phyloP scores from a whole-genome alignment of 805 yeast species.

The Isabelozyma rhagii region DNA sequence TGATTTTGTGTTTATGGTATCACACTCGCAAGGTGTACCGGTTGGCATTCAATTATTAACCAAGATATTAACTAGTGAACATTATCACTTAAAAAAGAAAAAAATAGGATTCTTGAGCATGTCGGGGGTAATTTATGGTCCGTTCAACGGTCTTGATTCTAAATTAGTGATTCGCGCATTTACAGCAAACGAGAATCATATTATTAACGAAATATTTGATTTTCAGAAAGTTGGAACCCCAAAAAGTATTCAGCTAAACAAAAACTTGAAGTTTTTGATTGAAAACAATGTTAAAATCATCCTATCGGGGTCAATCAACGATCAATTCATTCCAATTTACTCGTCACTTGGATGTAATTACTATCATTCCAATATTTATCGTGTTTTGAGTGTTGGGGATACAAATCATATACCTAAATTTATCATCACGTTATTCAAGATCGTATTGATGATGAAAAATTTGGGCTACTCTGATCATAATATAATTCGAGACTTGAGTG shows the following conservation, averaged over 20 bases:
- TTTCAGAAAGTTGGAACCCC: slow-evolving; percentile 19
- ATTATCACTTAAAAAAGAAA: slow-evolving; percentile 5
- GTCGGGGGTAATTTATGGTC: slow-evolving; percentile 34
- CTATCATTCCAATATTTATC: slow-evolving; percentile 36
- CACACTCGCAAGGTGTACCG: slow-evolving; percentile 33
- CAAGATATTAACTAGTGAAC: slow-evolving; percentile 10
- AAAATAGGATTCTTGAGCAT: slow-evolving; percentile 33
- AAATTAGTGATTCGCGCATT: slow-evolving; percentile 38
- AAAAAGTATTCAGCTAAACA: slow-evolving; percentile 13
- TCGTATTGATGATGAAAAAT: slow-evolving; percentile 29
- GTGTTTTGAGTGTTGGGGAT: slow-evolving; percentile 21
- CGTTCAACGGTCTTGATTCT: slow-evolving; percentile 27
- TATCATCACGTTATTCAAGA: slow-evolving; percentile 21
- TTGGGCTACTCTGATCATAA: slow-evolving; percentile 33
- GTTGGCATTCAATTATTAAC: slow-evolving; percentile 28
- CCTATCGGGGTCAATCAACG: slow-evolving; percentile 29
- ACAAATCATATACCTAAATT: slow-evolving; percentile 22
- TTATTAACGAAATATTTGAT: slow-evolving; percentile 34
- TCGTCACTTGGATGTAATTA: slow-evolving; percentile 26
- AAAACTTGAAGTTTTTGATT: slow-evolving; percentile 17
- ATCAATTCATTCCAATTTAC: slow-evolving; percentile 35
- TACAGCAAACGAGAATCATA: slow-evolving; percentile 31
- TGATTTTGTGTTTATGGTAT: slow-evolving; percentile 31
- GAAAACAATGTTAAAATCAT: slow-evolving; percentile 31
- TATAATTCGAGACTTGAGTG: slow-evolving; percentile 27